phyloP scores from a whole-genome alignment of 2,329 filamentous ascomycete species.

The Cladosporium sp. region DNA sequence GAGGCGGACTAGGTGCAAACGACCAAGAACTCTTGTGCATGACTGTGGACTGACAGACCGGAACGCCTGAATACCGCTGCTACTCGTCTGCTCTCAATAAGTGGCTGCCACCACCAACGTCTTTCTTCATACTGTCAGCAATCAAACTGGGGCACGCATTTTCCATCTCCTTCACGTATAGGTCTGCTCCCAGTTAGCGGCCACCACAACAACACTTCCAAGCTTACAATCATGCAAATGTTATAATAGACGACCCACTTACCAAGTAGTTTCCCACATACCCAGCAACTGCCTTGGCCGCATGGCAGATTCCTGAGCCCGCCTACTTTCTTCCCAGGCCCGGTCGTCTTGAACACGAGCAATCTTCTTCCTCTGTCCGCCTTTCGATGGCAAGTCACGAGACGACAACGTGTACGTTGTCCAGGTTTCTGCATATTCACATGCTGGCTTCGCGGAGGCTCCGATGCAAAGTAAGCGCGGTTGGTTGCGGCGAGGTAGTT shows the following conservation, averaged over 20 bases:
- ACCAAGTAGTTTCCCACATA: slow-evolving; percentile 11
- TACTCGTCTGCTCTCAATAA: background rate
- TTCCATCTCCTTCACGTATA: slow-evolving; percentile 7
- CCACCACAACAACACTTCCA: background rate
- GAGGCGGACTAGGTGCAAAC: background rate
- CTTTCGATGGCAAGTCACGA: background rate
- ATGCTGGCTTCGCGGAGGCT: background rate
- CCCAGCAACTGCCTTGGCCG: background rate
- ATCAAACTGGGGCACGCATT: background rate
- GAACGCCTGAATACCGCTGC: background rate
- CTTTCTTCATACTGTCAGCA: background rate
- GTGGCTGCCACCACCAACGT: background rate
- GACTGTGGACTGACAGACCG: background rate
- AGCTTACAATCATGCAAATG: background rate
- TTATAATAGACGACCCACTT: background rate
- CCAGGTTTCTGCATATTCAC: background rate
- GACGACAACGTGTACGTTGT: background rate
- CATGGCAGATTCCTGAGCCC: background rate
- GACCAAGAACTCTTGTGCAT: background rate
- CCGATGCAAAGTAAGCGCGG: background rate
- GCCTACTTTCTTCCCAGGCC: background rate
- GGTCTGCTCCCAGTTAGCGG: background rate
- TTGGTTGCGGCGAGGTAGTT: background rate
- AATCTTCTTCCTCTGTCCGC: background rate
- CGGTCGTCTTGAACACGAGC: slow-evolving; percentile 1